A percentile compares a stretch with the other conserved stretches of the same genome.
Evolutionary conservation across 2,329 filamentous ascomycete genomes (phyloP).

Genomic region (Colletotrichum aenigma): DNA sequence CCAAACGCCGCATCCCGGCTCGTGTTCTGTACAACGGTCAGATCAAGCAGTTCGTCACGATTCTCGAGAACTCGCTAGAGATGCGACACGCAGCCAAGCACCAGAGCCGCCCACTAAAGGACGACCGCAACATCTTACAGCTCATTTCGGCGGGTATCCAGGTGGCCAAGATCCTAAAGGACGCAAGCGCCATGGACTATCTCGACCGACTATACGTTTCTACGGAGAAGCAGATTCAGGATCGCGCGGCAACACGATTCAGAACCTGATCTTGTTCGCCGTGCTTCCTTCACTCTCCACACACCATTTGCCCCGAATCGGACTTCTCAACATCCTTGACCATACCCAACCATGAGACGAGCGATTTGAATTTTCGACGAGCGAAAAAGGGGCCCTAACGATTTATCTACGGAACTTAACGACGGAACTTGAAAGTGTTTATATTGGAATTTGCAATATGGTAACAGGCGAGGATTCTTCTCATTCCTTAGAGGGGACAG

Average conservation of each 20-base stretch:
- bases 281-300: background rate
- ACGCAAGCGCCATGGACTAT: conserved; percentile 82
- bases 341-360: background rate
- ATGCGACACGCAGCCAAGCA: conserved; percentile 87
- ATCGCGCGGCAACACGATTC: conserved; percentile 56
- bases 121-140: conserved; percentile 87
- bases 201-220: conserved; percentile 82
- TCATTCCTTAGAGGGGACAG: conserved; percentile 13
- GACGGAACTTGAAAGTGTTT: conserved; percentile 10
- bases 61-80: conserved; percentile 86
- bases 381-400: background rate
- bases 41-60: conserved; percentile 89
- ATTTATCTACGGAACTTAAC: conserved; percentile 13
- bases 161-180: conserved; percentile 86
- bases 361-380: background rate
- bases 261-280: conserved; percentile 28
- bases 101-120: conserved; percentile 82
- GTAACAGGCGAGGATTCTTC: background rate
- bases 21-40: conserved; percentile 86
- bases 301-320: background rate
- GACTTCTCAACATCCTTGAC: background rate
- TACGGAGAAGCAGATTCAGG: conserved; percentile 80
- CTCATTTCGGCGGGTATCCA: conserved; percentile 87
- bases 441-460: background rate
- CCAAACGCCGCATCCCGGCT: conserved; percentile 83